Base-by-base conservation (phyloP, 2,329 filamentous ascomycete genomes). In the Emmonsiellopsis sp. region DNA sequence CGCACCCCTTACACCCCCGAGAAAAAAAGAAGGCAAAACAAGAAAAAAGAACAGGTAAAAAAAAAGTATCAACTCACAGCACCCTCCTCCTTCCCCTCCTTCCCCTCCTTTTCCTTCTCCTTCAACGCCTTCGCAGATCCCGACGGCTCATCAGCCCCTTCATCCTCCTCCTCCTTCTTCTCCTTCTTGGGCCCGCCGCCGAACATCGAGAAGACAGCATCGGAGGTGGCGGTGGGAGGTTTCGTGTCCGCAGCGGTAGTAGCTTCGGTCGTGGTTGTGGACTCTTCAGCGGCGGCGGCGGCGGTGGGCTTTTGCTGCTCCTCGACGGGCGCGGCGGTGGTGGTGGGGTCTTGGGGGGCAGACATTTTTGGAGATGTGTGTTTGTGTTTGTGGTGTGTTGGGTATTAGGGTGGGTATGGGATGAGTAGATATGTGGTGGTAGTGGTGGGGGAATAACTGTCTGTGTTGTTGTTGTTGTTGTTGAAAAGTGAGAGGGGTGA, bases 151-250 rank as follows among this genome's bases (percentile, higher is more conserved):
- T 90, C 86, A 60, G 84, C 85, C 62, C 87, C 89, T 67, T 88
- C 87, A 34, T 87, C 75, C 34, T 65, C 77, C 55, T 88, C 86
- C 58, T 84, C 83, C 80, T 93, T 95, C 81, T 89, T 91, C 77
- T 93, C 89, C 79, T 95, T 97, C 83, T 95, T 95, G 57, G 88
- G 88, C 58, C 93, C 93, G 59, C 93, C 93, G 64, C 93, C 93
- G 69, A 98, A 98, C 93, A 98, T 97, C 73, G 89, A 92, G 79
- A 97, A 97, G 60, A 97, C 88, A 57, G 71, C 80, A 64, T 78
- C 75, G 54, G 66, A 67, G 35, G 76, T 73, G 57, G 71, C 71
- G 57, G 71, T 72, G 51, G 69, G 65, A 48, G 71, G 52, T 40
- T 54, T 58, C 30, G 16, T 49, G 43, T 46, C 50, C n/a, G 48